Conservation (phyloP, 768 basidiomycete genomes). For the Ramaria rubella region DNA sequence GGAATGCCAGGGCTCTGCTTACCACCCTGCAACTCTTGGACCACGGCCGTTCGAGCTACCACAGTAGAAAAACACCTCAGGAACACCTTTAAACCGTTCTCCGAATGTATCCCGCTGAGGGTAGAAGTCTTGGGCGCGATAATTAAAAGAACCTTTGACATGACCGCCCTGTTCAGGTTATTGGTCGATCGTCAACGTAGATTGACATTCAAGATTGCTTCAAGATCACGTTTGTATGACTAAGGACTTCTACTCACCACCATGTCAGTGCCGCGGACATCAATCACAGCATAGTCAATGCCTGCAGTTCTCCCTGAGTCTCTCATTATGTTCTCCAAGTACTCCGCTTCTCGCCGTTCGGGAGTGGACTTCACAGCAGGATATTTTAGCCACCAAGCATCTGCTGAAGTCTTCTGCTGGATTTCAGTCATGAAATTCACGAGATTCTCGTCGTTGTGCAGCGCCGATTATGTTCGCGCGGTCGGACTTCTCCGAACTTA, state of each 20-base stretch:
- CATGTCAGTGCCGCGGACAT: constrained; percentile 44
- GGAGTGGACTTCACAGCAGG: not conserved
- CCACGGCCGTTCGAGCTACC: constrained; percentile 44
- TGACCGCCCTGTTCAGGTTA: constrained; percentile 53
- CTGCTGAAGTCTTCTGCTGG: not conserved
- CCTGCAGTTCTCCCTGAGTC: not conserved
- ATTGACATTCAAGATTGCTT: no score
- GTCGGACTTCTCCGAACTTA: no score
- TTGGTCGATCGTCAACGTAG: no score
- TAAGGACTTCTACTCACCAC: constrained; percentile 29
- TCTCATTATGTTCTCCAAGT: not conserved
- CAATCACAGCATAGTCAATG: constrained; percentile 36
- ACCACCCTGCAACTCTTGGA: constrained; percentile 53
- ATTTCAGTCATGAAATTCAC: not conserved
- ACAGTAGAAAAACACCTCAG: constrained; percentile 49
- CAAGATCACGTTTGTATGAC: not conserved
- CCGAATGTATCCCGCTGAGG: constrained; percentile 37
- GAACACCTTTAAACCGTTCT: constrained; percentile 32
- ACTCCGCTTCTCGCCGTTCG: not conserved
- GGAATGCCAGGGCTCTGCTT: no score
- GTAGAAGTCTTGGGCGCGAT: constrained; percentile 45
- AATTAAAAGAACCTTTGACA: constrained; percentile 44
- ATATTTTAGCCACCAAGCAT: not conserved
- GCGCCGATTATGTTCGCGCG: no score
- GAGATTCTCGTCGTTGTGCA: no score